Conservation (phyloP, 2,329 filamentous ascomycete species). For the Aureobasidium namibiae region DNA sequence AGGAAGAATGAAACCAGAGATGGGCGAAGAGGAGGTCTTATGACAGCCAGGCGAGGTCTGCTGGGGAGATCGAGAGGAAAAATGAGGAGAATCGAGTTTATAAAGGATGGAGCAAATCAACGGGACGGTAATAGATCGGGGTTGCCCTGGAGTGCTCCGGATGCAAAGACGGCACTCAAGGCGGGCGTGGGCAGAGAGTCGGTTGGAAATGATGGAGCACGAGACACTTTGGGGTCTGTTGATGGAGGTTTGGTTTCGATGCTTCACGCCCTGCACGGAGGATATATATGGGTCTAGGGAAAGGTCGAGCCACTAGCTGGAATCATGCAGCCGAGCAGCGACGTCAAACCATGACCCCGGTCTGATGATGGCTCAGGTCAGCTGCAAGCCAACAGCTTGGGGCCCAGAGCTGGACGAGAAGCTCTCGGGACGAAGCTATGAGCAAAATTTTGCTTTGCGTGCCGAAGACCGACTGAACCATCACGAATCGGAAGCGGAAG, state of each 20-base stretch:
- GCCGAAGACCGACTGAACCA: slow-evolving; percentile 9
- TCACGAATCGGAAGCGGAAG: neutral
- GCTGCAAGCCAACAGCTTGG: slow-evolving; percentile 1
- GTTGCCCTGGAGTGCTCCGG: slow-evolving; percentile 13
- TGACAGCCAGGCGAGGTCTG: slow-evolving; percentile 11
- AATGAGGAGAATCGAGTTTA: slow-evolving; percentile 3
- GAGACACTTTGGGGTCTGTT: slow-evolving; percentile 13
- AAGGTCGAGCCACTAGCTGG: slow-evolving; percentile 1
- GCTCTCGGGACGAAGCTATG: neutral
- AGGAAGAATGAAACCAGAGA: neutral
- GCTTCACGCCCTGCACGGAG: slow-evolving; percentile 4
- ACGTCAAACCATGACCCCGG: slow-evolving; percentile 11
- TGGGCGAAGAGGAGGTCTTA: neutral
- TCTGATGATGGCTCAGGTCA: slow-evolving; percentile 8
- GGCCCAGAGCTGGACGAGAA: neutral
- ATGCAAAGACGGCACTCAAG: slow-evolving; percentile 5
- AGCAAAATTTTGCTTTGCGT: neutral
- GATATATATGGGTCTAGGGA: slow-evolving; percentile 13
- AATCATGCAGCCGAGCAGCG: slow-evolving; percentile 1
- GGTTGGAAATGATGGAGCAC: slow-evolving; percentile 12
- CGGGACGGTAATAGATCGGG: slow-evolving; percentile 13
- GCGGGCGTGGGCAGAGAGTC: slow-evolving; percentile 8
- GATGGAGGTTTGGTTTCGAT: slow-evolving; percentile 10
- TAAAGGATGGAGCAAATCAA: neutral
- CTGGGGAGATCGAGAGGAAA: neutral